phyloP scores from a whole-genome alignment of 495 filamentous ascomycete genomes.

The Aspergillus avenaceus region DNA sequence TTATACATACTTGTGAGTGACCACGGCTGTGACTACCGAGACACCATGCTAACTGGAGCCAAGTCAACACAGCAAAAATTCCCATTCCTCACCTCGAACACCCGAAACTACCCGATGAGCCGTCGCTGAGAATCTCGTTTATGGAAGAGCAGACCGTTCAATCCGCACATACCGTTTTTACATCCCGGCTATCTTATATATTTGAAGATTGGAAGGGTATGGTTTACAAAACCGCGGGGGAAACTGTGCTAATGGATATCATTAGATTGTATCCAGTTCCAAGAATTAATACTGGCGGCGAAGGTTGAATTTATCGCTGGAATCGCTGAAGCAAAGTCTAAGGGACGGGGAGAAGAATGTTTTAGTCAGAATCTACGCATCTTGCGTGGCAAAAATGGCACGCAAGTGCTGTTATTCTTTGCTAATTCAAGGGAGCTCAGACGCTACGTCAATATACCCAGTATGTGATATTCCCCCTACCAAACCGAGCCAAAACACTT shows the following conservation, averaged over 20 bases:
- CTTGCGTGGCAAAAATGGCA: conserved; percentile 33
- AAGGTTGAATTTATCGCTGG: conserved; percentile 41
- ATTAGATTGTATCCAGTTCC: conserved; percentile 39
- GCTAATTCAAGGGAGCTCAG: conserved; percentile 42
- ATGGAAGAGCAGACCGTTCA: conserved; percentile 45
- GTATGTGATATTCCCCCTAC: conserved; percentile 28
- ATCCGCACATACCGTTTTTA: conserved; percentile 36
- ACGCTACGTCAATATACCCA: conserved; percentile 41
- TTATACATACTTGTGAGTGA: conserved; percentile 40
- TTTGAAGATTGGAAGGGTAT: conserved; percentile 44
- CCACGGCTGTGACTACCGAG: not conserved
- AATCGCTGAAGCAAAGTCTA: conserved; percentile 45
- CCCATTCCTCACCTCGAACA: conserved; percentile 46
- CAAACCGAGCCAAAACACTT: no score
- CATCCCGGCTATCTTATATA: conserved; percentile 41
- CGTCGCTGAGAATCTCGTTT: conserved; percentile 38
- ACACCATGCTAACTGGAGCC: not conserved
- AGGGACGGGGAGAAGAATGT: conserved; percentile 46
- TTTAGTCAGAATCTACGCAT: conserved; percentile 47
- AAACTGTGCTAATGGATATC: not conserved
- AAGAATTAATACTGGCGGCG: conserved; percentile 39
- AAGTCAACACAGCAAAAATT: conserved; percentile 38
- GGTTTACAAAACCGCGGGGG: not conserved
- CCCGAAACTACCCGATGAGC: conserved; percentile 32
- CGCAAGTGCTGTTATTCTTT: conserved; percentile 39